Base-by-base conservation (phyloP, 2,329 filamentous ascomycete species). In the Fusarium piperis region DNA sequence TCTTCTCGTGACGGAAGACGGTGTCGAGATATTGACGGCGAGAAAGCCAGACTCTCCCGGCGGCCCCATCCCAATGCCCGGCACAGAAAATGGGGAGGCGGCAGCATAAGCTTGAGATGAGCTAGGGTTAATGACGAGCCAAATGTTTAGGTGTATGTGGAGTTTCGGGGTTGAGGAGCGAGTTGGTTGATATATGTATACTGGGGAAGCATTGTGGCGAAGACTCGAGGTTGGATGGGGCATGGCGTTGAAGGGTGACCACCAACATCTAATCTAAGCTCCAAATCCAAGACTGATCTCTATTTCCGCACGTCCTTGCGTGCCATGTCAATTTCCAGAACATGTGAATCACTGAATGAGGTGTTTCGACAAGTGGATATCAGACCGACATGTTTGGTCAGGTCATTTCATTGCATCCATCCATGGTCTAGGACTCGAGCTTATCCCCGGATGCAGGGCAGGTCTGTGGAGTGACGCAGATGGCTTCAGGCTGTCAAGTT, bases 1-100 rank as follows among this genome's bases (percentile, higher is more conserved):
- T 1, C 83, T 97, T 59, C 85, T 97, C 11, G 93, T 97, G 3
- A 97, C 94, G 0, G 93, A 94, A 77, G 89, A 92, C 73, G 94
- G 94, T 2, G 92, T 94, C 8, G 94, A 97, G 82, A 86, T 97
- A 48, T 81, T 97, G 74, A 97, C 94, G 1, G 94, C 93, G 44
- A 88, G 93, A 74, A 83, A 89, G 46, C 85, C 88, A 52, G 87
- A 92, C 78, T 95, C 93, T 26, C 94, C 94, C 1, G 94, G 94
- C 67, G 94, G 94, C 1, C 86, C 91, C 6, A 83, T 93, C 15
- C 83, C 88, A 6, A 89, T 92, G 82, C 89, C 89, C 30, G 71
- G 63, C 3, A 60, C 65, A 32, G 68, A 73, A 38, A 67, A 63
- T 30, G 56, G 55, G 33, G 77, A 71, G 16, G 62, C 62, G 33